Conservation (phyloP, 352 stramenopile genomes). For the Phytophthora colocasiae region DNA sequence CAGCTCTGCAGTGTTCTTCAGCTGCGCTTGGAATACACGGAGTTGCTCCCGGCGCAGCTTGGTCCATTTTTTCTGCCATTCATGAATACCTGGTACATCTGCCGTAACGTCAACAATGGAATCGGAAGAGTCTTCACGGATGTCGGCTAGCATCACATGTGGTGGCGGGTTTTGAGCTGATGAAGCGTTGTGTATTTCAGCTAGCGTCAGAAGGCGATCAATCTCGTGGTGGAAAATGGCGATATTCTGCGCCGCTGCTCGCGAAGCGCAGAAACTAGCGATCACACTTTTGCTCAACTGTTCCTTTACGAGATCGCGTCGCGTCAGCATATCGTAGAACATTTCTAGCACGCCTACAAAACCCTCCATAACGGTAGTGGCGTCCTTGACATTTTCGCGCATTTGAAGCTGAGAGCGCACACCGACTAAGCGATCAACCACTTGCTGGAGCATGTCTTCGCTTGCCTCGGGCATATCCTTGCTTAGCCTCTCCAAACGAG, state of each 20-base stretch:
- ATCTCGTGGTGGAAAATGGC: conserved; percentile 36
- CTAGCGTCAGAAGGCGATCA: conserved; percentile 28
- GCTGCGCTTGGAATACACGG: conserved; percentile 26
- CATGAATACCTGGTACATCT: conserved; percentile 18
- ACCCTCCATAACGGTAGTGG: conserved; percentile 19
- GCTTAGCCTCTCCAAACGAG: conserved; percentile 11
- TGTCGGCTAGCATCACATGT: conserved; percentile 24
- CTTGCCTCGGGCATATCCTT: conserved; percentile 6
- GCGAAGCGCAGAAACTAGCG: conserved; percentile 29
- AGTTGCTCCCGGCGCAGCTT: conserved; percentile 30
- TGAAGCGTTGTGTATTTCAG: conserved; percentile 12
- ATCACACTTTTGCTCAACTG: conserved; percentile 21
- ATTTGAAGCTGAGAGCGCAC: conserved; percentile 21
- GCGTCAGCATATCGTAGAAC: conserved; percentile 28
- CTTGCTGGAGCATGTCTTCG: conserved; percentile 18
- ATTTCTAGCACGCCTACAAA: conserved; percentile 28
- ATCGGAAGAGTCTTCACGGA: conserved; percentile 16
- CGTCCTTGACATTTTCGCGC: conserved; percentile 14
- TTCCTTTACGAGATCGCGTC: conserved; percentile 23
- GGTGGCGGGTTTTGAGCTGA: conserved; percentile 4
- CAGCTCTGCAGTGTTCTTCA: conserved; percentile 16
- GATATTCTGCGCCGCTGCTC: conserved; percentile 24
- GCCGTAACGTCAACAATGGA: conserved; percentile 6
- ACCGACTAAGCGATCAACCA: conserved; percentile 21
- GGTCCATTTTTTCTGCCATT: conserved; percentile 30